Base-by-base conservation (phyloP, 1,139 yeast genomes). In the Yamadazyma jaroonii region DNA sequence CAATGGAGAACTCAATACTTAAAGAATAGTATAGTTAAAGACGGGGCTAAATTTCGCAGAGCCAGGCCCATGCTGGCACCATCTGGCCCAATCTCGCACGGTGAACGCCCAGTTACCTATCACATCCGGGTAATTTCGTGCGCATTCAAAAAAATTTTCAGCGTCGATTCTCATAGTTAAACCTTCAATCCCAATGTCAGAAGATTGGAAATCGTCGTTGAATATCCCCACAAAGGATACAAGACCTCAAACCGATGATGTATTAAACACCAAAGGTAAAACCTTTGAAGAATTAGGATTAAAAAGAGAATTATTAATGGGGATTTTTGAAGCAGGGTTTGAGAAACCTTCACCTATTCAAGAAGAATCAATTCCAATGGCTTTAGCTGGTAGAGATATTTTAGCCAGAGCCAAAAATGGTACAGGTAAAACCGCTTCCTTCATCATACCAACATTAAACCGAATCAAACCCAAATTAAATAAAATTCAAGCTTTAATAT, bases 321-420 rank as follows among this genome's bases (percentile, higher is more conserved):
- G 98, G 25, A 92, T 92, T 51, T 92, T 90, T 58, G 99, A 94
- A 63, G 97, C 98, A 2, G 98, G 99, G 32, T 92, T 92, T 57
- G 99, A 92, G 61, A 88, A 86, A 58, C 98, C 99, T 8, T 88
- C 97, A 15, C 98, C 99, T 14, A 89, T 92, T 56, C 99, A 92
- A 67, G 97, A 92, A 68, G 98, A 90, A 62, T 81, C 96, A 10
- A 92, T 92, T 43, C 98, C 98, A 3, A 86, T 89, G 60, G 97
- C 97, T 1, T 74, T 92, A 37, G 84, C 95, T 35, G 97, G 98
- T 36, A 81, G 96, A 67, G 98, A 92, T 64, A 86, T 94, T 45
- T 77, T 92, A 49, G 99, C 99, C 11, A 80, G 98, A 67, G 98
- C 99, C 34, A 94, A 92, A 62, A 94, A 94, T 62, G 98, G 98